Evolutionary conservation across 2,329 filamentous ascomycete genomes (phyloP).

Genomic region (Dothideomycetes sp.): DNA sequence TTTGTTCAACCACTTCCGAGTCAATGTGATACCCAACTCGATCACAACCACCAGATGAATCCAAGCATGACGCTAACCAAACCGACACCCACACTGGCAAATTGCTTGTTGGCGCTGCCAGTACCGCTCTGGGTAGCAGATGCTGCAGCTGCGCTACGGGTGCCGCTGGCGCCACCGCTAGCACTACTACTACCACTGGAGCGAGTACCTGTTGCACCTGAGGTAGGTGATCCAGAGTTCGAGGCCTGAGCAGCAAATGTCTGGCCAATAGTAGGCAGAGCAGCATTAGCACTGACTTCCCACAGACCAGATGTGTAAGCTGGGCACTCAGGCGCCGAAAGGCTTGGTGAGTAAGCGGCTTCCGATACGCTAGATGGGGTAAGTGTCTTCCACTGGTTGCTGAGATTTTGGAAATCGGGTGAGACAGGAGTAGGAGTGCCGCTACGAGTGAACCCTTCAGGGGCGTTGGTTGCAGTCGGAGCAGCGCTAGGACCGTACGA

Average conservation of each 20-base stretch:
- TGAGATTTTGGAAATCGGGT: conserved; percentile 72
- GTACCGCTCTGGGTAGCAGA: conserved; percentile 32
- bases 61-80: conserved; percentile 44
- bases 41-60: conserved; percentile 44
- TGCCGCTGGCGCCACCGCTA: conserved; percentile 17
- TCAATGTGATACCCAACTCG: no score
- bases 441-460: conserved; percentile 59
- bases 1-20: no score
- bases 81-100: conserved; percentile 43
- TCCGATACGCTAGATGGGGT: conserved; percentile 59
- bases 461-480: conserved; percentile 36
- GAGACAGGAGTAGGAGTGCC: conserved; percentile 64
- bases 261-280: conserved; percentile 60
- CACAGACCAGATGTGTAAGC: conserved; percentile 59
- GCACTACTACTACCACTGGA: conserved; percentile 17
- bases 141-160: conserved; percentile 13
- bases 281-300: conserved; percentile 61
- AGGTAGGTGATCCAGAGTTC: conserved; percentile 15
- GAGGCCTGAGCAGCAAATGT: conserved; percentile 20
- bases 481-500: conserved; percentile 58
- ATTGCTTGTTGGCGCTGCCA: conserved; percentile 38
- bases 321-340: conserved; percentile 60
- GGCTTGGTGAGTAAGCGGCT: conserved; percentile 54
- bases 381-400: conserved; percentile 64
- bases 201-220: conserved; percentile 22